phyloP scores from a whole-genome alignment of 306 rosid genomes.

The Urtica urens region DNA sequence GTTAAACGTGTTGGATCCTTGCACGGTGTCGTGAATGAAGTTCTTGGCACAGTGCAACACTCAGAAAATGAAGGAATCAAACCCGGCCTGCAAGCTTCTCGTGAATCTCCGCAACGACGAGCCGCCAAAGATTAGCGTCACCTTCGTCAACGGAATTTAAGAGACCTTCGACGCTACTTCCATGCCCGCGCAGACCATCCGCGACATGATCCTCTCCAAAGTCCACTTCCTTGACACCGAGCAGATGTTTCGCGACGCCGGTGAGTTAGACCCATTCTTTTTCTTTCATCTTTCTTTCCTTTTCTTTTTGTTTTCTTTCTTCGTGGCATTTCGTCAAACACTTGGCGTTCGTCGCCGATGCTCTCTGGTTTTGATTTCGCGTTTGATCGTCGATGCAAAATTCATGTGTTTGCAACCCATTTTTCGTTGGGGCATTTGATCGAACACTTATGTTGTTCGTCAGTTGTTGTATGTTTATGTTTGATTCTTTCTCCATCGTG shows the following conservation, averaged over 20 bases:
- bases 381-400: too few species aligned
- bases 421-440: too few species aligned
- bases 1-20: slow-evolving; percentile 83
- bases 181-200: slow-evolving; percentile 59
- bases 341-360: too few species aligned
- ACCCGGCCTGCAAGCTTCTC: slow-evolving; percentile 62
- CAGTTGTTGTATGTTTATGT: too few species aligned
- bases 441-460: too few species aligned
- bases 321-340: too few species aligned
- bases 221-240: slow-evolving; percentile 45
- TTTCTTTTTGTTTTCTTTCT: too few species aligned
- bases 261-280: slow-evolving; percentile 80
- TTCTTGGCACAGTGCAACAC: slow-evolving; percentile 93
- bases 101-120: slow-evolving; percentile 77
- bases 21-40: slow-evolving; percentile 81
- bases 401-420: too few species aligned
- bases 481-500: too few species aligned
- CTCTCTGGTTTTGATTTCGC: too few species aligned
- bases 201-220: slow-evolving; percentile 66
- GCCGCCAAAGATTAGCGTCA: slow-evolving; percentile 74
- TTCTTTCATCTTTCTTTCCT: too few species aligned
- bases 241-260: slow-evolving; percentile 34
- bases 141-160: slow-evolving; percentile 74
- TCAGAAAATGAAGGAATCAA: slow-evolving; percentile 70
- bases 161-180: slow-evolving; percentile 63